Base-by-base conservation (phyloP, 169 alveolate genomes). In the Eimeria brunetti region DNA sequence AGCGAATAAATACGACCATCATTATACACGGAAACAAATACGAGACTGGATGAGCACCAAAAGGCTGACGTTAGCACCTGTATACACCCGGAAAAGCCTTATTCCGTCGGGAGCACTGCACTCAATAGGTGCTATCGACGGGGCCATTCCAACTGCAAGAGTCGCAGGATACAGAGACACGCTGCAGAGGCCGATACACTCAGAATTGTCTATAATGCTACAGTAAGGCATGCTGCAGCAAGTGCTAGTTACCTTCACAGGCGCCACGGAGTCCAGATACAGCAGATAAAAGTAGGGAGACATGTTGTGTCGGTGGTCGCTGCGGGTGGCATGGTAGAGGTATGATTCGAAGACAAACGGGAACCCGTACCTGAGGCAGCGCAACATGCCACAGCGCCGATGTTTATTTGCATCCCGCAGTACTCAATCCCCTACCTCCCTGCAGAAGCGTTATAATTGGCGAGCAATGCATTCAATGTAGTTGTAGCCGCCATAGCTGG, bases 291-390 rank as follows among this genome's bases (percentile, higher is more conserved):
- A 99, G 98, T 98, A 99, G 64, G 98, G 97, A 6, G 99, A 99
- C 96, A 98, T 99, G 97, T 99, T 99, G 96, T 99, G 99, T 36
- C 99, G 97, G 97, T 98, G 99, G 95, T 99, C 99, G 94, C 98
- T 98, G 94, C 99, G 98, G 75, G 97, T 96, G 88, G 99, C 97
- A 95, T 99, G 99, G 96, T 99, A 99, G 30, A 99, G 96, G 95
- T 98, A 99, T 49, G 99, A 67, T 91, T 94, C 96, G 94, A 51
- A 94, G 49, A 96, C 71, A 69, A 94, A 96, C 80, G 93, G 94
- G 75, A 91, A 96, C 49, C 97, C 97, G 75, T 96, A 96, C 49
- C 96, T 86, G 96, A 86, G 89, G 85, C 67, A 95, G 81, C n/a
- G 30, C 38, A 30, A n/a, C 18, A 22, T 49, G 41, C 24, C 14